Base-by-base conservation (phyloP, 805 yeast species). In the Lachancea thermotolerans region DNA sequence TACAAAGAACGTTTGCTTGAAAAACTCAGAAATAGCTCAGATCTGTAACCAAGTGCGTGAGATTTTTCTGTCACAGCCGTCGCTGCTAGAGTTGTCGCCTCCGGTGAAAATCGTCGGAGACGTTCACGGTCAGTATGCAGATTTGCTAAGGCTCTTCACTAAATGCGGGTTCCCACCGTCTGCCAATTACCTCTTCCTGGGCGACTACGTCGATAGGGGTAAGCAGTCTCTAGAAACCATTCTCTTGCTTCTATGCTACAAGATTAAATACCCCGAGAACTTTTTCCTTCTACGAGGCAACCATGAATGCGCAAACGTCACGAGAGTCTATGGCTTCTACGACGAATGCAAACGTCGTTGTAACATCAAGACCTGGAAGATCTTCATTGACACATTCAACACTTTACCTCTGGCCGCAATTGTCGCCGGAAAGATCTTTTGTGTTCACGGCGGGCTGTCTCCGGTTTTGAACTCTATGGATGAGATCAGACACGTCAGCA, bases 191-290 rank as follows among this genome's bases (percentile, higher is more conserved):
- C 69, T 93, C 53, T 91, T 93, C 57, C 67, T 93, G 39, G 99
- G 99, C 27, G 99, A 93, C 68, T 93, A 93, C 65, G 99, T 93
- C 39, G 99, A 93, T 68, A 77, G 99, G 54, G 99, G 99, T 47
- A 93, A 93, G 66, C 99, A 93, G 67, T 83, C 95, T 3, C 70
- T 93, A 46, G 99, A 93, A 64, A 93, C 99, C 0, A 89, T 93
- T 17, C 69, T 91, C 49, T 71, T 93, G 40, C 71, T 93, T 49
- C 72, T 93, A 42, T 90, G 97, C 66, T 93, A 88, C 70, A 93
- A 93, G 65, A 90, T 93, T 66, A 91, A 91, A 65, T 91, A 89
- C 59, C 98, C 99, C 0, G 97, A 93, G 59, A 91, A 91, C 67
- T 90, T 93, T 65, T 93, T 91, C 65, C 67, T 93, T 48, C 72